These are phyloP conservation scores for Puccinellia tenuiflora DNA, from an alignment of 176 grass and related monocot genomes.

Conservation along the genomic window DNA sequence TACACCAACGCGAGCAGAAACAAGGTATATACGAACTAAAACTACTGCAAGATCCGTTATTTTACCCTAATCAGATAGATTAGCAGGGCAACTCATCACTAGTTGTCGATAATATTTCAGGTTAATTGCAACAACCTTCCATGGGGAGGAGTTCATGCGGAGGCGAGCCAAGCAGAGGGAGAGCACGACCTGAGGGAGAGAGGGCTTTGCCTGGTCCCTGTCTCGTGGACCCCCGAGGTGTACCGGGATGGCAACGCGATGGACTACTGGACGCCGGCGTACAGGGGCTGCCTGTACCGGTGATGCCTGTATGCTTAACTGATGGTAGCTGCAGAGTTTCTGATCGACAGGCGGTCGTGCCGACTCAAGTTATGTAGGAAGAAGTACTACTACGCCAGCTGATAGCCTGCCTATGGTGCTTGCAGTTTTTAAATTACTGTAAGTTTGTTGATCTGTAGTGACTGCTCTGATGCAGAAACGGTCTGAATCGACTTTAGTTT, in stretches of 20 bases:
- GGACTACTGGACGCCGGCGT: slow-evolving; percentile 84
- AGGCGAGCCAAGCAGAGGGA: slow-evolving; percentile 24
- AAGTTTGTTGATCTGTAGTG: slow-evolving; percentile 14
- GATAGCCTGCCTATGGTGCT: no score
- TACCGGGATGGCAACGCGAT: slow-evolving; percentile 60
- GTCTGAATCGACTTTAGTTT: slow-evolving; percentile 18
- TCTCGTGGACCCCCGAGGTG: slow-evolving; percentile 58
- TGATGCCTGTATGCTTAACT: slow-evolving; percentile 38
- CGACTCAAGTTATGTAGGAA: neutral
- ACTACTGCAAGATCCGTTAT: neutral
- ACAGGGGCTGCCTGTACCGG: slow-evolving; percentile 71
- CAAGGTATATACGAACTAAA: slow-evolving; percentile 44
- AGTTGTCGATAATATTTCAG: slow-evolving; percentile 22
- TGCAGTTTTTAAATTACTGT: no score
- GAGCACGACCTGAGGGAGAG: slow-evolving; percentile 67
- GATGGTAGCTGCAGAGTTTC: neutral
- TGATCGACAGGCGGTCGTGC: neutral
- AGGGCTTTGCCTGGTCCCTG: slow-evolving; percentile 83
- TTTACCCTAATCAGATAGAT: neutral
- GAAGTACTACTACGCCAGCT: no score
- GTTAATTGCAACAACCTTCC: slow-evolving; percentile 19
- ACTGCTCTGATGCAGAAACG: neutral
- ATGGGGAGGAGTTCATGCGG: slow-evolving; percentile 63
- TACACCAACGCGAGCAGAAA: slow-evolving; percentile 60
- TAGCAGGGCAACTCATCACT: neutral